Base-by-base conservation (phyloP, 257 asterid genomes). In the Plantago ovata region DNA sequence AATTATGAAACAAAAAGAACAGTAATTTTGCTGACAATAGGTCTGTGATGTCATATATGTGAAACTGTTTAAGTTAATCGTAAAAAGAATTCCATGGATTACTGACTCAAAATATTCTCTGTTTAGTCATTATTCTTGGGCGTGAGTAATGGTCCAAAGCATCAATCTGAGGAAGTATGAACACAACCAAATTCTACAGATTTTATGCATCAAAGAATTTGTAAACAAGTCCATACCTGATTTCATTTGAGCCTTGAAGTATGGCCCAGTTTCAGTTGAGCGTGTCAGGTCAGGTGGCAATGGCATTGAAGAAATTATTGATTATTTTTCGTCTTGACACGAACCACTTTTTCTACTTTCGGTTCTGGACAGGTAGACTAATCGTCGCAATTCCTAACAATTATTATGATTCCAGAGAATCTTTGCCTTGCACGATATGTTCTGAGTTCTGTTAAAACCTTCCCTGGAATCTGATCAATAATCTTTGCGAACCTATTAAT, bases 141-240 rank as follows among this genome's bases (percentile, higher is more conserved):
- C 23, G 62, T 16, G 50, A 36, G 41, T 24, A 63, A 32, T 33
- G 33, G 39, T 61, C 10, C 28, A 18, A 32, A 48, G 28, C 9
- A 51, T n/a, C n/a, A 39, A 21, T 50, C 16, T 14, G 23, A 18
- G 20, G 20, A 51, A 16, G 14, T 33, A n/a, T 32, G 46, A 10
- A 46, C 14, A 19, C 47, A 22, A 50, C 38, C 53, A 28, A 56
- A 65, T 44, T 66, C 57, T 62, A 39, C 56, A 51, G 44, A 46
- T 60, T 22, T 39, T 20, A 62, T 61, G 44, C 61, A 40, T n/a
- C 61, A 41, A 32, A 66, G 15, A 22, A 28, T 45, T 46, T 13
- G 12, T 7, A 47, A 10, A 4, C 10, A 60, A 47, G 54, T 21
- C 20, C 5, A 28, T 0, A 28, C 16, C 36, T 46, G 58, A 36